Base-by-base conservation (phyloP, 306 rosid genomes). In the Oxytropis ochrocephala region DNA sequence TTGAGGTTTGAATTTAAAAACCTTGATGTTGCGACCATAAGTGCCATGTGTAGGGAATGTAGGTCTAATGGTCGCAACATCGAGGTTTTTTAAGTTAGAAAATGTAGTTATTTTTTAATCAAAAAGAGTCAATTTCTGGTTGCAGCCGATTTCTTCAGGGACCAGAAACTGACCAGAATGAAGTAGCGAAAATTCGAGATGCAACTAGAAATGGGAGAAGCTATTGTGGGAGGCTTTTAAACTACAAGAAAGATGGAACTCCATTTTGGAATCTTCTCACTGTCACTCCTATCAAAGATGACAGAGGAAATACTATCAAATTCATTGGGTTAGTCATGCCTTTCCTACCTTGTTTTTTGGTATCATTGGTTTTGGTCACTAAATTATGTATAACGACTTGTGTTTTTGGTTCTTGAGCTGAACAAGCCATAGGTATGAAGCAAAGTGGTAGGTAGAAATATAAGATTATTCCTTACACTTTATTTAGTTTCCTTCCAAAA, bases 141-240 rank as follows among this genome's bases (percentile, higher is more conserved):
- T 79, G 84, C 89, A 93, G 98, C 74, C 98, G 98, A 62, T 94
- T 94, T 88, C 98, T 94, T 71, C 98, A 94, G 73, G 98, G 98
- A 33, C 85, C 87, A 11, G 96, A 83, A 16, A 90, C 98, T 7
- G 98, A 94, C 86, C 44, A 24, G 79, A 83, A 78, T 4, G 97
- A 90, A 83, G 97, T 90, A 66, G 83, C 56, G 0, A 94, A 87
- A 82, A 85, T 94, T 66, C 80, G 96, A 54, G 85, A 94, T 21
- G 97, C 97, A 6, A 80, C 81, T 57, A 83, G 71, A 75, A 81
- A 69, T 60, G 98, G 97, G 51, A 78, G 2, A 38, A 90, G 91
- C 67, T 94, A 85, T 81, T 88, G 95, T 19, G 95, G 98, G 0
- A 87, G 97, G 80, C 82, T 94, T 64, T 80, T 85, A 65, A 94